Evolutionary conservation across 495 filamentous ascomycete species (phyloP).

Genomic region (Xylaria castorea): DNA sequence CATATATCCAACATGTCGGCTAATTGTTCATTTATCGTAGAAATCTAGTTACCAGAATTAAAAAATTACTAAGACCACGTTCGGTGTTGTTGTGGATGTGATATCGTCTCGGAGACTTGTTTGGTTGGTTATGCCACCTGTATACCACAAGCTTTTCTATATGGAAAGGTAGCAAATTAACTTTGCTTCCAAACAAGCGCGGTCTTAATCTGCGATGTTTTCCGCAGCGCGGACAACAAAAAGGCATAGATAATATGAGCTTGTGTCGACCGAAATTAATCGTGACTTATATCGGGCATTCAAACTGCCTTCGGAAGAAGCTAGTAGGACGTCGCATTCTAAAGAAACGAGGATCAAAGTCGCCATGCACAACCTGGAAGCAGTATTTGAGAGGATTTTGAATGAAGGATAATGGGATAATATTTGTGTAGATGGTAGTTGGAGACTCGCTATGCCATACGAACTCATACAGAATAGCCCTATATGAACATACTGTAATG

Average conservation of each 20-base stretch:
- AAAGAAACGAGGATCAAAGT: not conserved
- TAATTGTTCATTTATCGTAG: too few species aligned
- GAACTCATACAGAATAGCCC: not conserved
- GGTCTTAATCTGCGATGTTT: not conserved
- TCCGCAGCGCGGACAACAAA: not conserved
- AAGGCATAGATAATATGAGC: too few species aligned
- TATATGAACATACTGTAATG: not conserved
- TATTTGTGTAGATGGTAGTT: not conserved
- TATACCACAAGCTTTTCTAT: too few species aligned
- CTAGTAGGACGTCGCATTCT: not conserved
- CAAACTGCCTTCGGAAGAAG: not conserved
- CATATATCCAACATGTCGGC: too few species aligned
- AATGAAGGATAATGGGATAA: not conserved
- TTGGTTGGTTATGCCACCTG: too few species aligned
- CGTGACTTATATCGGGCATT: too few species aligned
- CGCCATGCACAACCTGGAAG: not conserved
- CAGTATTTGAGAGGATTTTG: not conserved
- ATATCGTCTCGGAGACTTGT: too few species aligned
- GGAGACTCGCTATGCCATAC: not conserved
- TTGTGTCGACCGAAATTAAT: not conserved
- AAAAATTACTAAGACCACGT: not conserved
- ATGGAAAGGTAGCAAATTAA: too few species aligned
- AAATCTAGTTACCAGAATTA: too few species aligned
- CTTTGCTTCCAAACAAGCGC: too few species aligned
- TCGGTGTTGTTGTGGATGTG: not conserved